Conservation (phyloP, 1,284 basidiomycete genomes). For the Cutaneotrichosporon cutaneum region DNA sequence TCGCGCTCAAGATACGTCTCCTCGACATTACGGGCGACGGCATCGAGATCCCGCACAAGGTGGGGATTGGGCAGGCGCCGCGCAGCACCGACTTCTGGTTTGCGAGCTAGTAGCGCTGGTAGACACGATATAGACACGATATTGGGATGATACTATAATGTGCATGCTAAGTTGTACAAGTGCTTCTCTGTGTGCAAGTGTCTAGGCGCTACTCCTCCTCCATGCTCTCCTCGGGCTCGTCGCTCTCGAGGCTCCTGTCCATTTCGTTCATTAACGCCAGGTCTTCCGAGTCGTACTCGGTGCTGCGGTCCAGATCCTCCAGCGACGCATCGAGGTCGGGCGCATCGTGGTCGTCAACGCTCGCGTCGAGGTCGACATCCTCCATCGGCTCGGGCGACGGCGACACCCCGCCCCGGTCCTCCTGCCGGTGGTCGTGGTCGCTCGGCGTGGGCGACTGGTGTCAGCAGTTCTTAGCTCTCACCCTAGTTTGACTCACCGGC, state of each 20-base stretch:
- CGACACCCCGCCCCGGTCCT: slow-evolving; percentile 32
- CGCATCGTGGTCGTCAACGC: slow-evolving; percentile 2
- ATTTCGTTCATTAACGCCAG: slow-evolving; percentile 23
- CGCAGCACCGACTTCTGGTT: slow-evolving; percentile 82
- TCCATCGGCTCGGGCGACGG: slow-evolving; percentile 6
- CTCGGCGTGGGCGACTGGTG: slow-evolving; percentile 44
- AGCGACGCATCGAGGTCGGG: slow-evolving; percentile 15
- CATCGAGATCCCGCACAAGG: slow-evolving; percentile 72
- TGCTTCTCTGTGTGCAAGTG: background rate
- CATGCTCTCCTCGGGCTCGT: slow-evolving; percentile 12
- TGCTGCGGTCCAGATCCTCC: slow-evolving; percentile 25
- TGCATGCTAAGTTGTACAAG: slow-evolving; percentile 6
- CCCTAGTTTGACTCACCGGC: slow-evolving; percentile 29
- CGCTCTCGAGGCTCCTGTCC: slow-evolving; percentile 21
- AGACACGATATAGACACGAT: background rate
- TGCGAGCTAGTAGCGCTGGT: slow-evolving; percentile 53
- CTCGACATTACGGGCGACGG: slow-evolving; percentile 86
- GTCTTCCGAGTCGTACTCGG: slow-evolving; percentile 25
- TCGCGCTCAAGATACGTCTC: slow-evolving; percentile 89
- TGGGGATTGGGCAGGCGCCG: slow-evolving; percentile 62
- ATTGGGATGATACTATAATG: background rate
- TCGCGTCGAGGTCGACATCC: slow-evolving; percentile 8
- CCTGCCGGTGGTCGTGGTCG: slow-evolving; percentile 44
- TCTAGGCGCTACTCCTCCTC: slow-evolving; percentile 23
- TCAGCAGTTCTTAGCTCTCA: slow-evolving; percentile 13